Evolutionary conservation across 352 stramenopile genomes (phyloP).

Genomic region (Globisporangium apiculatum): DNA sequence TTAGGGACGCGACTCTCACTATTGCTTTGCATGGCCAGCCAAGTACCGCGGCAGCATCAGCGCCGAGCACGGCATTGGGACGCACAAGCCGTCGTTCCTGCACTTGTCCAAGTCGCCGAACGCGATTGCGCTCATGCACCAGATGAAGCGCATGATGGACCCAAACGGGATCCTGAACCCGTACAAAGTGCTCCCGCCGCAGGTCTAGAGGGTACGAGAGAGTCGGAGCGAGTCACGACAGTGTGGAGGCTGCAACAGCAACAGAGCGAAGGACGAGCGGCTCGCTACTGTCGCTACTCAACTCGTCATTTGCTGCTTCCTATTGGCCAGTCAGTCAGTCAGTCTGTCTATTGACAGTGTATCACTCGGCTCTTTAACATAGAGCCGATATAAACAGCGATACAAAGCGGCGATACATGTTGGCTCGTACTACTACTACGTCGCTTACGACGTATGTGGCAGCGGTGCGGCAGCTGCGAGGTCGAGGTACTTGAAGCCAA

Average conservation of each 20-base stretch:
- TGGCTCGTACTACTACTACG: neutral
- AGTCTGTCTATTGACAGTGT: too few species aligned
- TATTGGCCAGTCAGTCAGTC: too few species aligned
- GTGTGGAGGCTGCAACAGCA: too few species aligned
- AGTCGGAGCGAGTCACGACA: neutral
- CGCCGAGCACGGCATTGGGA: conserved; percentile 96
- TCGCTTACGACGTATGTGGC: neutral
- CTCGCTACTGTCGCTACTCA: too few species aligned
- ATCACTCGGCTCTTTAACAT: too few species aligned
- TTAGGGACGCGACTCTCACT: neutral
- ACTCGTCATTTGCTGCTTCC: too few species aligned
- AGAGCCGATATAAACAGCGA: too few species aligned
- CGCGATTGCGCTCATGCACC: conserved; percentile 88
- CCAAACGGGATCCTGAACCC: conserved; percentile 95
- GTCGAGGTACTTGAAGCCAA: conserved; percentile 59
- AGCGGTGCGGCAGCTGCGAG: conserved; percentile 38
- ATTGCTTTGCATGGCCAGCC: conserved; percentile 16
- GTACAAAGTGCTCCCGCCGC: conserved; percentile 85
- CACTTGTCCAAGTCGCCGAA: conserved; percentile 74
- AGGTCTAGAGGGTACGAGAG: neutral
- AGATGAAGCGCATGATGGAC: conserved; percentile 94
- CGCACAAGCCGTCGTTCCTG: conserved; percentile 90
- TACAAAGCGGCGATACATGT: too few species aligned
- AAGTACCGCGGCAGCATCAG: conserved; percentile 92
- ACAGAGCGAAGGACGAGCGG: too few species aligned